Evolutionary conservation across 2,329 filamentous ascomycete genomes (phyloP).

Genomic region (Exophiala xenobiotica): DNA sequence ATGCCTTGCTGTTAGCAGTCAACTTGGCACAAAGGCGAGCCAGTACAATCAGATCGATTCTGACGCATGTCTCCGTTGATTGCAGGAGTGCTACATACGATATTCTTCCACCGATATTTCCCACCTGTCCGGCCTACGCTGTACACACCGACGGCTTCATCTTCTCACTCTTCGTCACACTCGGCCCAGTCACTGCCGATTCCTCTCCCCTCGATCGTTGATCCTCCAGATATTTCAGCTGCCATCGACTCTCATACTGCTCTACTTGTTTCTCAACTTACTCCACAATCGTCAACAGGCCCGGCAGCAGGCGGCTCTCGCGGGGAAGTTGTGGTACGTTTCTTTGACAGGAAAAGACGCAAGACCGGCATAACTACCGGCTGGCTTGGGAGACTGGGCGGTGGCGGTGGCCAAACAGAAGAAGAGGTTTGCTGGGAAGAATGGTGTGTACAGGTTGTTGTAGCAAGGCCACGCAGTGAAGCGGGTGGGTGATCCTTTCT

Average conservation of each 20-base stretch:
- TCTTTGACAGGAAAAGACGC: conserved; percentile 87
- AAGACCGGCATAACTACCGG: conserved; percentile 72
- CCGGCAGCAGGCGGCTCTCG: conserved; percentile 60
- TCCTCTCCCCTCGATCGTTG: conserved; percentile 83
- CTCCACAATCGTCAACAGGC: conserved; percentile 54
- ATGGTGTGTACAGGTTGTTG: conserved; percentile 92
- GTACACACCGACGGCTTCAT: conserved; percentile 45
- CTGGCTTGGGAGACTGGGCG: conserved; percentile 35
- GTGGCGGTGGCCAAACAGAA: conserved; percentile 60
- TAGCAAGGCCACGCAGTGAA: conserved; percentile 84
- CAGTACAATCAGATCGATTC: not conserved
- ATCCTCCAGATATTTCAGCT: conserved; percentile 79
- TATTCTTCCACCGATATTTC: conserved; percentile 99
- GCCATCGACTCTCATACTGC: conserved; percentile 86
- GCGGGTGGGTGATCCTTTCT: conserved; percentile 60
- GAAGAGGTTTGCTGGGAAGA: conserved; percentile 97
- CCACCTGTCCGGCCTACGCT: conserved; percentile 78
- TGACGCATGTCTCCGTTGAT: conserved; percentile 18
- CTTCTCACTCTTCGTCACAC: conserved; percentile 21
- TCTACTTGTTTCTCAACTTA: conserved; percentile 74
- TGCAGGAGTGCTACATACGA: conserved; percentile 85
- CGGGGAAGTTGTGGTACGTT: conserved; percentile 81
- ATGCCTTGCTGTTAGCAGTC: not conserved
- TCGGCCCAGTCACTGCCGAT: conserved; percentile 56
- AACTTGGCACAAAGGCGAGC: not conserved